Base-by-base conservation (phyloP, 2,329 filamentous ascomycete genomes). In the Alternaria brassicicola region DNA sequence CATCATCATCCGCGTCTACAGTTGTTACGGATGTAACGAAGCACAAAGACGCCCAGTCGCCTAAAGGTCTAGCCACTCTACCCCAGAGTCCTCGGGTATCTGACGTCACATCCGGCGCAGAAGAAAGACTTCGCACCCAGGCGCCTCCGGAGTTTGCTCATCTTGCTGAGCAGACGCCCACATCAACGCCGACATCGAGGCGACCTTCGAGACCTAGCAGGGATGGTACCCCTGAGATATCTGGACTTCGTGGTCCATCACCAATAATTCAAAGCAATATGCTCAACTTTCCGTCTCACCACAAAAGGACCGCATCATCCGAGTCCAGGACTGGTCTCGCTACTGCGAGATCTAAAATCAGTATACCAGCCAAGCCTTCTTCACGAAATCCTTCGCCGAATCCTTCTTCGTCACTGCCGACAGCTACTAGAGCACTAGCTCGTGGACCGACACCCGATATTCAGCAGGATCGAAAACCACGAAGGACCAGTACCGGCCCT, bases 1-100 rank as follows among this genome's bases (percentile, higher is more conserved):
- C 89, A 1, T 92, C 89, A 0, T 92, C 89, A 0, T 91, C 89
- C 5, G 86, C 85, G 59, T 91, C 89, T 6, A 91, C 88, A 2
- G 84, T 90, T 8, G 83, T 86, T 31, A 83, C 80, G 15, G 82
- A 80, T 23, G 81, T 81, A 12, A 81, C 74, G 60, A 82, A 56
- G 75, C 61, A 80, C 74, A 73, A 79, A 39, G 77, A 78, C 10
- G 78, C 76, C 62, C 69, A 73, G 41, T 73, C 74, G 6, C 59
- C 67, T 30, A 55, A 62, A 25, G 65, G 62, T 15, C 59, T 76
- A 35, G 66, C 69, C 15, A 63, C 68, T 8, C 67, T 76, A n/a
- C 83, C 86, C 10, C 85, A 84, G 10, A 90, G 84, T 55, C 87
- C 87, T 10, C 68, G 62, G 43, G 31, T 61, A 6, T 59, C 60